Conservation (phyloP, 306 rosid species). For the Trifolium fragiferum region DNA sequence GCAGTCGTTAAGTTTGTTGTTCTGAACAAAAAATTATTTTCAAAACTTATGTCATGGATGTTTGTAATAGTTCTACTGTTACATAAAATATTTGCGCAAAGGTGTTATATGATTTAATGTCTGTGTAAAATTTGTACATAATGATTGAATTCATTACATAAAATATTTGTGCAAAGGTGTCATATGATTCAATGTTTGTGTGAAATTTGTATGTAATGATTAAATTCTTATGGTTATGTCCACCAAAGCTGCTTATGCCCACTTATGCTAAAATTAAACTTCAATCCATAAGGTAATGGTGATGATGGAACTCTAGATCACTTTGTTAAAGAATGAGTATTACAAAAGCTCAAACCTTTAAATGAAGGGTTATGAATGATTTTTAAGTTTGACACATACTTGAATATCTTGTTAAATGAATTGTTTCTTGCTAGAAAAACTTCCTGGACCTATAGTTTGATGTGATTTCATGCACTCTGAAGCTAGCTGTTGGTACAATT, state of each 20-base stretch:
- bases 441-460: background rate
- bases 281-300: background rate
- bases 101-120: background rate
- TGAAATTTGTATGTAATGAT: background rate
- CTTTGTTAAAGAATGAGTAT: slow-evolving; percentile 5
- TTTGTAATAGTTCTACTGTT: background rate
- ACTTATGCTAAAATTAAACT: background rate
- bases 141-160: background rate
- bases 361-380: slow-evolving; percentile 3
- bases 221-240: background rate
- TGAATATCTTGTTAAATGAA: slow-evolving; percentile 3
- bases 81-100: background rate
- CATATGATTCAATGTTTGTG: background rate
- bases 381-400: background rate
- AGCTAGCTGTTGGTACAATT: slow-evolving; percentile 1
- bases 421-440: slow-evolving; percentile 19
- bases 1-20: background rate
- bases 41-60: background rate
- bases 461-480: background rate
- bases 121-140: background rate
- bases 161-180: background rate
- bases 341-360: background rate
- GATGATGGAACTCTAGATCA: background rate
- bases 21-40: background rate
- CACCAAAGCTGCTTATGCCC: background rate